Evolutionary conservation across 805 yeast species (phyloP), one percentile per base, ranked within the genome.

Genomic region (baker's yeast (Saccharomyces cerevisiae)): DNA sequence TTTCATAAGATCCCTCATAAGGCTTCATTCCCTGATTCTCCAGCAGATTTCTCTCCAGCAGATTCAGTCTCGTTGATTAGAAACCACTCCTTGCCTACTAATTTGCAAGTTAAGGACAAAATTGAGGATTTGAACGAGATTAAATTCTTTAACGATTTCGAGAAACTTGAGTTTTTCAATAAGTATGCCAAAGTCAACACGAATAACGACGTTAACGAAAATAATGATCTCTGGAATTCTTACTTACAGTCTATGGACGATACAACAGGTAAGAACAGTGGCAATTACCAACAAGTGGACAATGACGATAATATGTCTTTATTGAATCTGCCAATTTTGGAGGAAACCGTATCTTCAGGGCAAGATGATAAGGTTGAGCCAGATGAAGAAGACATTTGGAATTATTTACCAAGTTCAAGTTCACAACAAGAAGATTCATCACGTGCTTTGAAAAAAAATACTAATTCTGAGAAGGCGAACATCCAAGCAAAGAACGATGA

Each of bases 121-220:
- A 49, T 47, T 6, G 46, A 50, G 9, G 43, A 55, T n/a, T 47
- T 51, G 28, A 54, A 56, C 17, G 56, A 57, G 6, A 50, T 59
- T 49, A 57, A 56, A 46, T 62, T 62, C 48, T 47, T 62, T 26
- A 64, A 62, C 46, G 60, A 55, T 51, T 59, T 57, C 49, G 66
- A 62, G 47, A 62, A 61, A 32, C 53, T 52, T 51, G 63, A 58
- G 29, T 62, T 62, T 43, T 57, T 59, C 51, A 55, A 57, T 43
- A 62, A 62, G 43, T 58, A 59, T 29, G 43, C 55, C 17, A 36
- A 36, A n/a, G 43, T 21, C 11, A 36, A 36, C 9, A 36, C 28
- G 4, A 27, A 24, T 11, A 46, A n/a, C 24, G 30, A 22, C 21
- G 17, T 36, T 10, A 36, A 17, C 22, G 43, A 36, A 17, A 36